Evolutionary conservation across 2,329 filamentous ascomycete genomes (phyloP).

Genomic region (Mariannaea elegans): DNA sequence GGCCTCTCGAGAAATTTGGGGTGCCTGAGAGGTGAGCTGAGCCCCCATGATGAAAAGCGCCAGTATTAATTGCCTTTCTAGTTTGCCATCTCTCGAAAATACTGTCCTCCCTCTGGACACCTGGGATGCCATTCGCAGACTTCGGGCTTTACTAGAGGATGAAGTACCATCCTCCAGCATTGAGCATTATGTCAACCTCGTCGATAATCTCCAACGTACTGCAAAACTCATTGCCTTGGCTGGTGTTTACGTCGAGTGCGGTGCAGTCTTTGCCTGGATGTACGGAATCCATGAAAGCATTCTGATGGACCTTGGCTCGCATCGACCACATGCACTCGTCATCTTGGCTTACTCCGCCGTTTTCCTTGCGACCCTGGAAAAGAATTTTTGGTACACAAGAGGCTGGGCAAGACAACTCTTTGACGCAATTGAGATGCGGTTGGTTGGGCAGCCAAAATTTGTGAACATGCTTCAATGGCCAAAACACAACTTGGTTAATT

Average conservation of each 20-base stretch:
- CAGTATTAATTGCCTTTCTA: conserved; percentile 2
- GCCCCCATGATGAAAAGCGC: not conserved
- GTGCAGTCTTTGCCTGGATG: conserved; percentile 37
- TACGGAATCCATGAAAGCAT: conserved; percentile 38
- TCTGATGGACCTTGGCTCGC: conserved; percentile 37
- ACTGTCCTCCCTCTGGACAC: conserved; percentile 34
- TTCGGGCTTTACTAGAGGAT: conserved; percentile 33
- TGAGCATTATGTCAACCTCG: conserved; percentile 30
- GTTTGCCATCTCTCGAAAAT: conserved; percentile 29
- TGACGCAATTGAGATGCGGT: conserved; percentile 27
- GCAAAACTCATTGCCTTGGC: conserved; percentile 32
- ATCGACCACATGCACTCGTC: conserved; percentile 37
- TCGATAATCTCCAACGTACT: conserved; percentile 29
- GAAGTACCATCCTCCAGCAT: conserved; percentile 32
- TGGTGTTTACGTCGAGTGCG: conserved; percentile 35
- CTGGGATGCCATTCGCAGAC: conserved; percentile 29
- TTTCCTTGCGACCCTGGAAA: conserved; percentile 37
- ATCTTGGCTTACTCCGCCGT: conserved; percentile 40
- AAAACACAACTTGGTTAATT: conserved; percentile 28
- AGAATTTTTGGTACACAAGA: conserved; percentile 37
- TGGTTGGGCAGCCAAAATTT: conserved; percentile 29
- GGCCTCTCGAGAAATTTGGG: conserved; percentile 17
- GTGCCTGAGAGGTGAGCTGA: not conserved
- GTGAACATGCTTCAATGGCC: conserved; percentile 36
- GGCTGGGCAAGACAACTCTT: conserved; percentile 39